Base-by-base conservation (phyloP, 2,329 filamentous ascomycete genomes). In the Talaromyces islandicus region DNA sequence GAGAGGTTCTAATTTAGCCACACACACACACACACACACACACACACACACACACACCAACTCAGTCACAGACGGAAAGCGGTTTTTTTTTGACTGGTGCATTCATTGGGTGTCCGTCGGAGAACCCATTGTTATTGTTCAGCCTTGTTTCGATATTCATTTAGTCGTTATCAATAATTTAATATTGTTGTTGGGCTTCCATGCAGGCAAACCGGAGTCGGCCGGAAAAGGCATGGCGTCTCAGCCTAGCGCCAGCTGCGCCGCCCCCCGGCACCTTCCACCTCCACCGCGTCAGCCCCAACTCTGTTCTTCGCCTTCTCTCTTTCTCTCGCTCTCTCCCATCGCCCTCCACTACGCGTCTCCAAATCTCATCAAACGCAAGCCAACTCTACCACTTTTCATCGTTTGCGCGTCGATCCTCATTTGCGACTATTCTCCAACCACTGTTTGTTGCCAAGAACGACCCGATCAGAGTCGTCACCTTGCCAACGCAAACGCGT, bases 311-410 rank as follows among this genome's bases (percentile, higher is more conserved):
- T 61, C 43, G 27, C 41, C 58, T 59, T 38, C 50, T n/a, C n/a
- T n/a, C n/a, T n/a, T n/a, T n/a, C 57, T 56, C 59, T 17, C 48
- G 56, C 56, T 63, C 32, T 63, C 62, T 17, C 32, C 32, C 53
- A n/a, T 24, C 30, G n/a, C 10, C 53, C 29, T 35, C 53, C 3
- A 21, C 29, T 1, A 7, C 14, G 9, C 29, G 35, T 21, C 30
- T 10, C n/a, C 30, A 35, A 21, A 7, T 24, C 5, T 19, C 29
- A 52, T 52, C 48, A 52, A n/a, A 29, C 48, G 48, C 48, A 29
- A 52, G 6, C 24, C 27, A 25, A 35, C 19, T 17, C 29, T 24
- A 14, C 30, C 9, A 46, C 19, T 17, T 38, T 21, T 10, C 17
- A 7, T 35, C 53, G 29, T 35, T 35, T 35, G 29, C 53, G 17